These are phyloP conservation scores for Withania somnifera DNA, from an alignment of 305 asterid genomes.

Conservation along the genomic window DNA sequence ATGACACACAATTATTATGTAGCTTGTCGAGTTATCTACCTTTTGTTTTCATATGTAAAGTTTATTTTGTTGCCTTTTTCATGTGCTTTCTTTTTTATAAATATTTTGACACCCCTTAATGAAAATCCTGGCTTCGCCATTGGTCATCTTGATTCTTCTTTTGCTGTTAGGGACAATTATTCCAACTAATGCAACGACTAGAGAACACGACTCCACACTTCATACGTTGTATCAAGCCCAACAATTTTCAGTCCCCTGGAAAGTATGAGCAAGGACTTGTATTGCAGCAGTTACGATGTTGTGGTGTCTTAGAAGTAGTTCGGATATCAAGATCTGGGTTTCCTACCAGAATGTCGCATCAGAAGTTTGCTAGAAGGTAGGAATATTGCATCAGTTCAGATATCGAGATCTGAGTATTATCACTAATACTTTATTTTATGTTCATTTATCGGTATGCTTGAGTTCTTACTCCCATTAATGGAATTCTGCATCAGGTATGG, in stretches of 20 bases:
- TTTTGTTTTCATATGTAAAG: too few species aligned
- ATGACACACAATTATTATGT: too few species aligned
- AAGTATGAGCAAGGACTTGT: conserved; percentile 79
- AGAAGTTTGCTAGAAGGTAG: conserved; percentile 91
- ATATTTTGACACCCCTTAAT: too few species aligned
- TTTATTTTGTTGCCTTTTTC: too few species aligned
- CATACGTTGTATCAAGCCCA: conserved; percentile 97
- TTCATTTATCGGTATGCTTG: conserved; percentile 1
- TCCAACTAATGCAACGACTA: conserved; percentile 92
- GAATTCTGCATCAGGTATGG: conserved; percentile 56
- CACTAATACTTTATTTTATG: neutral
- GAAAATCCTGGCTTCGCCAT: too few species aligned
- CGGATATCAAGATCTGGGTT: conserved; percentile 98
- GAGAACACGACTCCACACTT: conserved; percentile 97
- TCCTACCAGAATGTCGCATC: conserved; percentile 96
- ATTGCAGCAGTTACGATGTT: conserved; percentile 87
- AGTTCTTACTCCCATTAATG: neutral
- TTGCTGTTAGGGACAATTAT: conserved; percentile 66
- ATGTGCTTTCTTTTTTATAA: too few species aligned
- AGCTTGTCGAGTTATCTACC: too few species aligned
- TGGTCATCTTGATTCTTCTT: neutral
- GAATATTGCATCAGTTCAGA: too few species aligned
- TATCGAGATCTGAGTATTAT: too few species aligned
- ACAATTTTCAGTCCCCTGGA: conserved; percentile 85
- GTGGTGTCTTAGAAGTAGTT: conserved; percentile 98